phyloP scores from a whole-genome alignment of 768 basidiomycete species.

The Filobasidium wieringae region DNA sequence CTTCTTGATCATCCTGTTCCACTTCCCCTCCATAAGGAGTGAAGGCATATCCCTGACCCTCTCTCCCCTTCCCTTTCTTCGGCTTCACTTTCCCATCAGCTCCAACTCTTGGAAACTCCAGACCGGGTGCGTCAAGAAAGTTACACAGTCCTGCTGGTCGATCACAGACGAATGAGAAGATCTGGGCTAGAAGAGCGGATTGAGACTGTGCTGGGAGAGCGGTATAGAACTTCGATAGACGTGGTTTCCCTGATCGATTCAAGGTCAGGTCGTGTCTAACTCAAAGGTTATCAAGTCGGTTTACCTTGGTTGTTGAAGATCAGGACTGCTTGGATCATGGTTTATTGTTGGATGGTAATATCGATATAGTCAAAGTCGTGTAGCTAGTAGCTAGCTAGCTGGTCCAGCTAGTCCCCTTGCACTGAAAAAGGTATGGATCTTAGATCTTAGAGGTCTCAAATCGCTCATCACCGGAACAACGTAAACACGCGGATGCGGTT shows the following conservation, averaged over 20 bases:
- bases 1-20: conserved; percentile 22
- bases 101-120: conserved; percentile 44
- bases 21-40: conserved; percentile 10
- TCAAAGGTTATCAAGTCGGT: conserved; percentile 43
- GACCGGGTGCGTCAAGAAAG: conserved; percentile 65
- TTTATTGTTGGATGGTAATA: too few relatives aligned
- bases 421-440: too few relatives aligned
- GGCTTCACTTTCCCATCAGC: conserved; percentile 48
- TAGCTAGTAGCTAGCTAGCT: too few relatives aligned
- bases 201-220: conserved; percentile 24
- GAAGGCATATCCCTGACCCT: conserved; percentile 43
- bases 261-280: conserved; percentile 41
- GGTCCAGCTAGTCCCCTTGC: too few relatives aligned
- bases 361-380: too few relatives aligned
- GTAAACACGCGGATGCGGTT: too few relatives aligned
- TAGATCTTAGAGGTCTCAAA: too few relatives aligned
- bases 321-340: conserved; percentile 41
- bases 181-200: conserved; percentile 58
- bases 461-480: too few relatives aligned
- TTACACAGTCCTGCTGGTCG: conserved; percentile 80
- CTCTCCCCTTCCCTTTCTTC: conserved; percentile 44
- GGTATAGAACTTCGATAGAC: conserved; percentile 40
- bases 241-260: conserved; percentile 42
- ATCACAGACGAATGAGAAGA: conserved; percentile 73
- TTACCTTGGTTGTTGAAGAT: conserved; percentile 89